phyloP scores from a whole-genome alignment of 2,329 filamentous ascomycete genomes.

The Knufia fluminis region DNA sequence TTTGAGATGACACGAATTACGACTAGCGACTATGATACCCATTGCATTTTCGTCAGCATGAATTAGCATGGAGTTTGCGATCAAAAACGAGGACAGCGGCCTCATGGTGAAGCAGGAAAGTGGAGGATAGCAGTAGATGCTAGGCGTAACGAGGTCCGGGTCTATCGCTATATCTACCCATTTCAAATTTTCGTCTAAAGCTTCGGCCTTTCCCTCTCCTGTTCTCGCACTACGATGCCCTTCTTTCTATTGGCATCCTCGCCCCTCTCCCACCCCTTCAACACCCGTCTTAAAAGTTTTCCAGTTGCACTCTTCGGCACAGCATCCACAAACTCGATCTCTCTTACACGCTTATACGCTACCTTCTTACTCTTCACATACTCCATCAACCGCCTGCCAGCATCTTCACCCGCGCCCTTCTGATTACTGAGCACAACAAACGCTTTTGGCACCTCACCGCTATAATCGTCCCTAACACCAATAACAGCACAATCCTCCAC shows the following conservation, averaged over 20 bases:
- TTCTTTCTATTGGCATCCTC: conserved; percentile 9
- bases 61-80: no score
- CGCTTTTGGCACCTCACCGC: conserved; percentile 55
- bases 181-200: not conserved
- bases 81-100: no score
- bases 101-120: no score
- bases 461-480: conserved; percentile 54
- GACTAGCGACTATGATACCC: not conserved
- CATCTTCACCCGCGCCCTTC: conserved; percentile 32
- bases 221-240: conserved; percentile 1
- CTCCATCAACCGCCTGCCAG: conserved; percentile 43
- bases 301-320: conserved; percentile 67
- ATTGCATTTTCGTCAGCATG: not conserved
- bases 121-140: no score
- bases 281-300: conserved; percentile 59
- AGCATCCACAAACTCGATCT: conserved; percentile 32
- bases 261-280: conserved; percentile 34
- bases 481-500: conserved; percentile 61
- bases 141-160: no score
- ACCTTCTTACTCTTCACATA: conserved; percentile 21
- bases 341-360: conserved; percentile 31
- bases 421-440: conserved; percentile 63
- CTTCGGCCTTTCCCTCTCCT: conserved; percentile 1
- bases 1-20: no score
- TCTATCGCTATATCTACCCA: not conserved